Evolutionary conservation across 164 flowering plant genomes (phyloP).

Genomic region (Piper betle): DNA sequence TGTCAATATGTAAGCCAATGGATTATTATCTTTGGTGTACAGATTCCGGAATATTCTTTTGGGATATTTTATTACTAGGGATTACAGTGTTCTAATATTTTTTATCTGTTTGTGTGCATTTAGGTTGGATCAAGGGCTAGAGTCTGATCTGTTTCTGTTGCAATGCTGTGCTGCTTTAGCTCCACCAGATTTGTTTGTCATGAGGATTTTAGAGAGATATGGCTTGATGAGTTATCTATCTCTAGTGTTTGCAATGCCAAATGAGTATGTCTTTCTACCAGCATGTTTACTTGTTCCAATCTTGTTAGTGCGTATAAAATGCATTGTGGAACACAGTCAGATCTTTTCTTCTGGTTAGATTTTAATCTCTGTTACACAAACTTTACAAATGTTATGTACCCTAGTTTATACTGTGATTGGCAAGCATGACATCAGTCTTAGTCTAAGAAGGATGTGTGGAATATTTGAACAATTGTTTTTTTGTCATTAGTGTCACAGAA

Average conservation of each 20-base stretch:
- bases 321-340: neutral
- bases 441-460: too few species aligned
- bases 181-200: constrained; percentile 64
- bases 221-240: constrained; percentile 61
- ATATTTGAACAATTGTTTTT: too few species aligned
- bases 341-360: neutral
- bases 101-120: constrained; percentile 4
- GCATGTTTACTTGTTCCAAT: neutral
- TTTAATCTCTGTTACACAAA: too few species aligned
- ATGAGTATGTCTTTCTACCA: constrained; percentile 44
- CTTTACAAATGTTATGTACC: neutral
- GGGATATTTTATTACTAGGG: neutral
- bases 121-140: constrained; percentile 83
- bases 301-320: neutral
- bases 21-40: neutral
- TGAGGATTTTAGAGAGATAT: constrained; percentile 68
- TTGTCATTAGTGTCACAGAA: too few species aligned
- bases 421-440: too few species aligned
- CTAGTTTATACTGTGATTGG: neutral
- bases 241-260: constrained; percentile 37
- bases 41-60: neutral
- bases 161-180: constrained; percentile 98
- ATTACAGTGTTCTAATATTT: neutral
- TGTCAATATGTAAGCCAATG: constrained; percentile 55
- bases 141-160: constrained; percentile 83